Evolutionary conservation across 345 rosid genomes (phyloP).

Genomic region (Euclidium syriacum): DNA sequence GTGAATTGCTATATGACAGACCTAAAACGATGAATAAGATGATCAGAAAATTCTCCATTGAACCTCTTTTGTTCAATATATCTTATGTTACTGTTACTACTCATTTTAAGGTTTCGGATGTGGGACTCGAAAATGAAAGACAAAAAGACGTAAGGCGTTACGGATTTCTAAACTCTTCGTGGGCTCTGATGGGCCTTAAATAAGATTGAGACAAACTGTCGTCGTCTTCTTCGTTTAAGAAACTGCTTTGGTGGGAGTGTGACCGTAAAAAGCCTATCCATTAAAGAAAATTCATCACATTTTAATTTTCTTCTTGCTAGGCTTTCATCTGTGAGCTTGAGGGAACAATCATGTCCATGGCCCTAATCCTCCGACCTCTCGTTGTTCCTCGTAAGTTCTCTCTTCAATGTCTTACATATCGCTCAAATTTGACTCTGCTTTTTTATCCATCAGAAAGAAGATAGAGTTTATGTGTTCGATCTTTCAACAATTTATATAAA

Average conservation of each 20-base stretch:
- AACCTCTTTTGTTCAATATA: too few species aligned
- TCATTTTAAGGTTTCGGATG: too few species aligned
- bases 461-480: neutral
- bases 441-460: neutral
- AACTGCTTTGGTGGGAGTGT: neutral
- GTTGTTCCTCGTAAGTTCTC: conserved; percentile 18
- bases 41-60: too few species aligned
- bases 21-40: too few species aligned
- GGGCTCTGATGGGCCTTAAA: too few species aligned
- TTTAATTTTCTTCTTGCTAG: neutral
- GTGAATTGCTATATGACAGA: too few species aligned
- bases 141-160: too few species aligned
- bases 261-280: conserved; percentile 21
- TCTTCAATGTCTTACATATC: neutral
- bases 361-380: neutral
- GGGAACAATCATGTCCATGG: conserved; percentile 9
- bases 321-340: neutral
- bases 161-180: too few species aligned
- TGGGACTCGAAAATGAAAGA: too few species aligned
- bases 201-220: too few species aligned
- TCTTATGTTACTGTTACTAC: too few species aligned
- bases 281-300: neutral
- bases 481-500: neutral
- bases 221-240: too few species aligned
- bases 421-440: neutral